phyloP scores from a whole-genome alignment of 2,329 filamentous ascomycete genomes.

The Verticillium longisporum region DNA sequence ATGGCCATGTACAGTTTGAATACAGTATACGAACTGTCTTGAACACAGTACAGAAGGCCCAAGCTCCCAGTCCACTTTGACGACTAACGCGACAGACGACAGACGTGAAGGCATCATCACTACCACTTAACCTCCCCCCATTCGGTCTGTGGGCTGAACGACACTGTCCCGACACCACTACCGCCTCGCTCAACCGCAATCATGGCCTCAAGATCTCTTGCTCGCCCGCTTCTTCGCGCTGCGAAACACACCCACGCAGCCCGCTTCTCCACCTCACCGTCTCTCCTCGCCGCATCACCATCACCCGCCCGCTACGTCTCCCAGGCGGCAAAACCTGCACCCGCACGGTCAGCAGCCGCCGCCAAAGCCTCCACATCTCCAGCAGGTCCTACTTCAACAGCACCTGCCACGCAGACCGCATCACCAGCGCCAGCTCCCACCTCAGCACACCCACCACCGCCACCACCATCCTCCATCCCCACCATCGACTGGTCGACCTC shows the following conservation, averaged over 20 bases:
- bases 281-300: constrained; percentile 1
- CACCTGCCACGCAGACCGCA: background rate
- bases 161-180: background rate
- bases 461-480: constrained; percentile 6
- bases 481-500: constrained; percentile 72
- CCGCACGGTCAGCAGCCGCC: background rate
- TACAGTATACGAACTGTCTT: background rate
- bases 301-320: background rate
- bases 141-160: background rate
- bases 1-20: background rate
- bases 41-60: background rate
- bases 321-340: background rate
- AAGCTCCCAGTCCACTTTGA: background rate
- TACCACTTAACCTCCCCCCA: background rate
- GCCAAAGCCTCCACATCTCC: background rate
- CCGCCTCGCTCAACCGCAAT: background rate
- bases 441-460: constrained; percentile 5
- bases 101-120: background rate
- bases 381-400: background rate
- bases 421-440: constrained; percentile 1
- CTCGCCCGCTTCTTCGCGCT: constrained; percentile 8
- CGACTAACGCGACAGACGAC: background rate
- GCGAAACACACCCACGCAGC: background rate
- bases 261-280: background rate
- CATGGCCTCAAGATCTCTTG: constrained; percentile 8